Evolutionary conservation across 2,329 filamentous ascomycete species (phyloP).

Genomic region (Fusarium irregulare): DNA sequence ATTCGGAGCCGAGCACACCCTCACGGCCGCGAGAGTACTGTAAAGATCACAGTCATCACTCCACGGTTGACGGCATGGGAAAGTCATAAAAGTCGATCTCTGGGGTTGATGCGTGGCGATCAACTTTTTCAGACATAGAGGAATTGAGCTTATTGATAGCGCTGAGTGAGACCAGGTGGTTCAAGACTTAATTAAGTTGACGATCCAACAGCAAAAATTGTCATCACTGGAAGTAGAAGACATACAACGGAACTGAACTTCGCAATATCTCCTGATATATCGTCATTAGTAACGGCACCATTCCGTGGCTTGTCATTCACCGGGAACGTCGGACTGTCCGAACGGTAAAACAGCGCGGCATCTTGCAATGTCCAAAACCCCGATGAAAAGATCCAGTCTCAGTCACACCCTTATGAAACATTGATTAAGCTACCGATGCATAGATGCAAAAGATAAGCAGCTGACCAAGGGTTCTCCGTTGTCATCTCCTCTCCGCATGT

Average conservation of each 20-base stretch:
- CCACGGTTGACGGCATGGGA: constrained; percentile 12
- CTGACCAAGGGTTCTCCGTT: constrained; percentile 6
- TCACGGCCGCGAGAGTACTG: not conserved
- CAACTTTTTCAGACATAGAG: not conserved
- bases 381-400: not conserved
- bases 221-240: not conserved
- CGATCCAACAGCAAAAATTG: not conserved
- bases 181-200: not conserved
- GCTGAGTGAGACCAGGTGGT: not conserved
- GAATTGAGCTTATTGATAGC: constrained; percentile 2
- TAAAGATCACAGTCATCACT: not conserved
- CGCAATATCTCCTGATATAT: not conserved
- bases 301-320: not conserved
- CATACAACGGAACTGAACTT: not conserved
- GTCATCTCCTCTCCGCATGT: not conserved
- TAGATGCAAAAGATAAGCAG: constrained; percentile 21
- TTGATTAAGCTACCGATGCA: not conserved
- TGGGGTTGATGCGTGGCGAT: not conserved
- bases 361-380: constrained; percentile 6
- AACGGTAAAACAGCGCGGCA: constrained; percentile 2
- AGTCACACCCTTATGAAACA: constrained; percentile 8
- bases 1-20: constrained; percentile 28
- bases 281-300: not conserved
- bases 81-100: constrained; percentile 16
- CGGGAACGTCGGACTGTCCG: constrained; percentile 17